Conservation (phyloP, 2,329 filamentous ascomycete genomes). For the Metarhizium anisopliae region DNA sequence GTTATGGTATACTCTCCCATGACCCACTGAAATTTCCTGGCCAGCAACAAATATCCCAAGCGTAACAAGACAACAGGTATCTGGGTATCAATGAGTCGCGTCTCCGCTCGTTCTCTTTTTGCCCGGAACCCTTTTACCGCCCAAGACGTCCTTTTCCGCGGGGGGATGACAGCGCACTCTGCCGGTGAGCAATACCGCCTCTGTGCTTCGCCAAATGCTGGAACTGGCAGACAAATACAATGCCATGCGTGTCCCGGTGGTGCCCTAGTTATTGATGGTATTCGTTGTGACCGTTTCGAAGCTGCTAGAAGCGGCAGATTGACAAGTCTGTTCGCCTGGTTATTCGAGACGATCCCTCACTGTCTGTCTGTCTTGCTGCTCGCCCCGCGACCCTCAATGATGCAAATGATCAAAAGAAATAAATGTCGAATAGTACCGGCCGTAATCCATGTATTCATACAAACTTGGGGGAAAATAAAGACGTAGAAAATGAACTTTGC, state of each 20-base stretch:
- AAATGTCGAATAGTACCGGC: not conserved
- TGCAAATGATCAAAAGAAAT: not conserved
- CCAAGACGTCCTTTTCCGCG: not conserved
- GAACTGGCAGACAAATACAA: too few species aligned
- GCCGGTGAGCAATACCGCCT: not conserved
- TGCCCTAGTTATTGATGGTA: not conserved
- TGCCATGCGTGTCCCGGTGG: not conserved
- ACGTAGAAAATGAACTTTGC: not conserved
- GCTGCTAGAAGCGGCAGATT: not conserved
- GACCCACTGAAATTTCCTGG: not conserved
- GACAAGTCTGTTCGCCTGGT: not conserved
- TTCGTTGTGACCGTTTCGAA: not conserved
- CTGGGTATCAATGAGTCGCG: not conserved
- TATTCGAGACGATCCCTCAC: too few species aligned
- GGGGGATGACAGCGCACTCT: not conserved
- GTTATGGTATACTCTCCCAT: not conserved
- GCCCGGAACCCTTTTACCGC: not conserved
- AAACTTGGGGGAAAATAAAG: not conserved
- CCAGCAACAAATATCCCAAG: not conserved
- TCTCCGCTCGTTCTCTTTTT: not conserved
- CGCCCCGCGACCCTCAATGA: not conserved
- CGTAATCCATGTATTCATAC: constrained; percentile 7
- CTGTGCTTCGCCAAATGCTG: too few species aligned
- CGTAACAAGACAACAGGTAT: not conserved
- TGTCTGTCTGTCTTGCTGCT: not conserved